Conservation (phyloP, 1,284 basidiomycete species). For the Coniferiporia sulphurascens region DNA sequence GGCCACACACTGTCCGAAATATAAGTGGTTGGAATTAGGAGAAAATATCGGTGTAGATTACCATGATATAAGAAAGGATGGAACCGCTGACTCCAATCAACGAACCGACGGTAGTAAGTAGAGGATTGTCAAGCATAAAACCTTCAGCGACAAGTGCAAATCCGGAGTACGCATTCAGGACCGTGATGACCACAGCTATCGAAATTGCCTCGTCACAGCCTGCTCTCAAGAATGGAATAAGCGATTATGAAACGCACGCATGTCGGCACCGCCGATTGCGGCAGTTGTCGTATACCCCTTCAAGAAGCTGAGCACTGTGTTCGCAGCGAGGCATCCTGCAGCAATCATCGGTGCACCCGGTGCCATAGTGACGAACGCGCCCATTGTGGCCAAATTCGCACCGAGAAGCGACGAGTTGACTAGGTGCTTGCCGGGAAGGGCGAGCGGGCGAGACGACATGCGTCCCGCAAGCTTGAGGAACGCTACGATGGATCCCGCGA, state of each 20-base stretch:
- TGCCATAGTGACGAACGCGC: conserved; percentile 66
- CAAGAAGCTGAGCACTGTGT: conserved; percentile 71
- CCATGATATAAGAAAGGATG: conserved; percentile 90
- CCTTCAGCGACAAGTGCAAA: conserved; percentile 90
- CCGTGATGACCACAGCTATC: conserved; percentile 80
- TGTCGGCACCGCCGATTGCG: conserved; percentile 84
- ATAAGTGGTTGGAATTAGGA: conserved; percentile 12
- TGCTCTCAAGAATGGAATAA: conserved; percentile 1
- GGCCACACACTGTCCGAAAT: conserved; percentile 62
- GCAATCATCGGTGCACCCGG: conserved; percentile 68
- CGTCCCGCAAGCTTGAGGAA: conserved; percentile 80
- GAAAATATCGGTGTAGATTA: conserved; percentile 30
- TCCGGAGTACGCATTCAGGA: conserved; percentile 85
- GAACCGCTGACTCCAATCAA: conserved; percentile 83
- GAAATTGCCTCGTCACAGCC: conserved; percentile 15
- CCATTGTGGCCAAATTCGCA: conserved; percentile 66
- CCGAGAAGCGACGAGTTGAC: conserved; percentile 67
- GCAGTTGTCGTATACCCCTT: conserved; percentile 82
- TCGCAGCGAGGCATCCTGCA: conserved; percentile 69
- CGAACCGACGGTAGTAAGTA: conserved; percentile 75
- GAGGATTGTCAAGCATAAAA: conserved; percentile 84
- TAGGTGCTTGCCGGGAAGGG: conserved; percentile 70
- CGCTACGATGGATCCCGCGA: conserved; percentile 82
- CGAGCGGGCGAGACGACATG: conserved; percentile 68
- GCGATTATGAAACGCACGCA: conserved; percentile 55